phyloP scores from a whole-genome alignment of 169 alveolate species.

The Plasmodium malariae region DNA sequence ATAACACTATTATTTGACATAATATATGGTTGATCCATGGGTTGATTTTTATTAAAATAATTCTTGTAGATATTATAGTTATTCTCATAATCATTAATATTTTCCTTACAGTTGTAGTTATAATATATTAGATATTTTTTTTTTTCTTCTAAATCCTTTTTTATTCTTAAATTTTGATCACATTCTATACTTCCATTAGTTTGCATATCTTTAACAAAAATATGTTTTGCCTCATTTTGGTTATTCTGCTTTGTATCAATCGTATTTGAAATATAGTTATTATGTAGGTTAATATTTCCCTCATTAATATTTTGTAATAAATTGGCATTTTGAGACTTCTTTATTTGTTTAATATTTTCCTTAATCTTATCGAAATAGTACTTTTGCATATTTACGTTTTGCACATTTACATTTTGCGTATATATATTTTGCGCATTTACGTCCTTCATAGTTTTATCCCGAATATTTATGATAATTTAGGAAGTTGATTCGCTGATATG shows the following conservation, averaged over 20 bases:
- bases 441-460: conserved; percentile 9
- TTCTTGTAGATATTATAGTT: conserved; percentile 9
- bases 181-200: background rate
- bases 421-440: background rate
- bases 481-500: too few relatives aligned
- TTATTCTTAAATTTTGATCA: conserved; percentile 1
- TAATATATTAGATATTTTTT: conserved; percentile 3
- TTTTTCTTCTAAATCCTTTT: background rate
- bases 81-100: conserved; percentile 13
- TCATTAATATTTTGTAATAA: conserved; percentile 16
- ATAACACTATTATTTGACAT: background rate
- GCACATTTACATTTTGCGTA: too few relatives aligned
- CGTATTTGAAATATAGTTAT: conserved; percentile 3
- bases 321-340: conserved; percentile 29
- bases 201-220: background rate
- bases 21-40: background rate
- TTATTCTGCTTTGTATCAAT: background rate
- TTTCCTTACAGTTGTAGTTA: background rate
- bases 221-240: background rate
- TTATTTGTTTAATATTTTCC: conserved; percentile 48
- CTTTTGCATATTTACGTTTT: conserved; percentile 22
- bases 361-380: conserved; percentile 64
- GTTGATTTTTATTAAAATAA: background rate
- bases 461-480: too few relatives aligned
- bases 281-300: conserved; percentile 2